A percentile compares a stretch with the other conserved stretches of the same genome.
Evolutionary conservation across 2,329 filamentous ascomycete genomes (phyloP).

Genomic region (Pestalotiopsis sp.): DNA sequence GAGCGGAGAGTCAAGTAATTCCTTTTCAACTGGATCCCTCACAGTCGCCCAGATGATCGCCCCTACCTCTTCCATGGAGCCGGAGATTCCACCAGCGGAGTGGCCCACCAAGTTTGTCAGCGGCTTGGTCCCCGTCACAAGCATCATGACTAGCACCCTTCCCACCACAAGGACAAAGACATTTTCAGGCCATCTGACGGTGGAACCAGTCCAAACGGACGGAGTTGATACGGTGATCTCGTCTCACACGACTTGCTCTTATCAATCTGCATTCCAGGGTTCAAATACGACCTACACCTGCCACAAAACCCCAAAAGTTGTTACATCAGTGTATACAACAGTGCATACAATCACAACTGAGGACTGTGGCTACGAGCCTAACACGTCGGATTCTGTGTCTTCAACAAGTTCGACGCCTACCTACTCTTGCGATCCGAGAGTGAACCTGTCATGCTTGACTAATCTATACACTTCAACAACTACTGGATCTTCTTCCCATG

Average conservation of each 20-base stretch:
- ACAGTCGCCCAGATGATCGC: not conserved
- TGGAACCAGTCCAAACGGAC: not conserved
- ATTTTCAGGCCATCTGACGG: not conserved
- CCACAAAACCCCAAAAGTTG: not conserved
- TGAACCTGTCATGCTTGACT: not conserved
- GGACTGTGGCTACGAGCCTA: not conserved
- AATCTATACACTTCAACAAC: not conserved
- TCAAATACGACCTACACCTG: not conserved
- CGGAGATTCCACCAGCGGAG: not conserved
- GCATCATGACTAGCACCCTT: not conserved
- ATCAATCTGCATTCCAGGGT: not conserved
- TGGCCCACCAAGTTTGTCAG: not conserved
- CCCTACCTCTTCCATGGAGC: not conserved
- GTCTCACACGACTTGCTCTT: not conserved
- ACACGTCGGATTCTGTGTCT: not conserved
- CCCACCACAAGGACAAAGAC: not conserved
- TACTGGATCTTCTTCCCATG: not conserved
- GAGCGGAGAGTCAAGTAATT: not conserved
- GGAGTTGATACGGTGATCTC: not conserved
- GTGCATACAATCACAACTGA: not conserved
- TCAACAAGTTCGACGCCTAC: not conserved
- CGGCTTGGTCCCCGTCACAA: not conserved
- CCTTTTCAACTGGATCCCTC: not conserved
- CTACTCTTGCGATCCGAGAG: not conserved
- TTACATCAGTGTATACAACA: not conserved